phyloP scores from a whole-genome alignment of 129 eudicot genomes.

The Flaveria linearis region DNA sequence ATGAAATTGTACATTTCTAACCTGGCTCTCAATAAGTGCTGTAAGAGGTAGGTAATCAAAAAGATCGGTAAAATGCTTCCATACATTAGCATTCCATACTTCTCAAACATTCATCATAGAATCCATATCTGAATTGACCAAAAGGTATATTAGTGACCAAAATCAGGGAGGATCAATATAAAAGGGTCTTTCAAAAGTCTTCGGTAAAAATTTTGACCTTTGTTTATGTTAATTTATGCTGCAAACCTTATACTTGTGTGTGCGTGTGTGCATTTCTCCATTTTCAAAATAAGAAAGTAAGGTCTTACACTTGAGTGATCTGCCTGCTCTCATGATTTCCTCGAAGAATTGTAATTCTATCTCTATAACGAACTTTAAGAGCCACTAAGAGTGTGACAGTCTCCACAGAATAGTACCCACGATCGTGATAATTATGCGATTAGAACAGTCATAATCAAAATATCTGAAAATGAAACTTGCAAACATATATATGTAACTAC shows the following conservation, averaged over 20 bases:
- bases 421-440: conserved; percentile 53
- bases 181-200: not conserved
- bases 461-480: not conserved
- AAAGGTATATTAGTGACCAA: conserved; percentile 9
- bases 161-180: not conserved
- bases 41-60: conserved; percentile 82
- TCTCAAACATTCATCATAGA: conserved; percentile 82
- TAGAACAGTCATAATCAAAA: conserved; percentile 20
- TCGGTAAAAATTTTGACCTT: not conserved
- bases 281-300: not conserved
- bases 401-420: conserved; percentile 97
- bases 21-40: conserved; percentile 91
- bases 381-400: conserved; percentile 84
- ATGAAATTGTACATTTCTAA: conserved; percentile 25
- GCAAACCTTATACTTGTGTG: not conserved
- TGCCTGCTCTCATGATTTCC: conserved; percentile 96
- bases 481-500: not conserved
- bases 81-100: conserved; percentile 80
- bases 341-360: conserved; percentile 85
- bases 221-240: not conserved
- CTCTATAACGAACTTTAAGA: conserved; percentile 89
- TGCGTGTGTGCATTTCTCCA: too few species aligned
- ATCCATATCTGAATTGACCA: conserved; percentile 70
- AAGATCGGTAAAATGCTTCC: conserved; percentile 81
- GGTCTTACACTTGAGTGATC: conserved; percentile 92